Conservation (phyloP, 2,329 filamentous ascomycete species). For the Graphilbum fragrans region DNA sequence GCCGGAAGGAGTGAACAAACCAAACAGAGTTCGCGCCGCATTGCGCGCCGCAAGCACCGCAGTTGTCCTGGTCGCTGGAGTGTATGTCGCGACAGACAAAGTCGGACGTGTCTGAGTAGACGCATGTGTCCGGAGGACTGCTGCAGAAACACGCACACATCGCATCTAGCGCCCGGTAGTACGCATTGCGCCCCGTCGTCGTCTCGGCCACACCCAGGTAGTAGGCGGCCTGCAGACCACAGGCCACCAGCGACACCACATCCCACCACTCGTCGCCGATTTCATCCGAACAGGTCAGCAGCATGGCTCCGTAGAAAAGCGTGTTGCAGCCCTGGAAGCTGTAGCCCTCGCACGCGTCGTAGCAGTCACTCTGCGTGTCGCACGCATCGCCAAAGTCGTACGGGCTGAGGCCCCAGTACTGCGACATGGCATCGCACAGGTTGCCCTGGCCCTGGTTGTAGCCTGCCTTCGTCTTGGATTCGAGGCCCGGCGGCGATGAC, state of each 20-base stretch:
- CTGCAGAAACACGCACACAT: conserved; percentile 5
- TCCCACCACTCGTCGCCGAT: conserved; percentile 6
- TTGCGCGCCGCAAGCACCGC: conserved; percentile 2
- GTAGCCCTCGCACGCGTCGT: conserved; percentile 3
- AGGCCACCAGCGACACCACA: conserved; percentile 3
- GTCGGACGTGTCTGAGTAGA: background rate
- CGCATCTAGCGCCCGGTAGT: conserved; percentile 1
- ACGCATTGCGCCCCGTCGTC: conserved; percentile 1
- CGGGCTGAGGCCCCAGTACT: conserved; percentile 3
- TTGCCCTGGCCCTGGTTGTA: conserved; percentile 4
- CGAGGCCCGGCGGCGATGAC: background rate
- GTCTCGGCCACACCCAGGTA: conserved; percentile 4
- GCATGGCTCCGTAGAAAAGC: conserved; percentile 5
- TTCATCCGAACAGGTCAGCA: background rate
- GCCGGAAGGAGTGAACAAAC: background rate
- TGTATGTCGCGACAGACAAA: conserved; percentile 1
- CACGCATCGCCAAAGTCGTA: conserved; percentile 5
- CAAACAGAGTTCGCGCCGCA: conserved; percentile 5
- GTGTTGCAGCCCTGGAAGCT: conserved; percentile 5
- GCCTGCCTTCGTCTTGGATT: conserved; percentile 1
- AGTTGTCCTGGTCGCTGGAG: conserved; percentile 1
- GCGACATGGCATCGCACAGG: conserved; percentile 5
- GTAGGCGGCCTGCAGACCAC: conserved; percentile 2
- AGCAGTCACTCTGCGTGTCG: conserved; percentile 4
- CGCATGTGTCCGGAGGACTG: conserved; percentile 1